Evolutionary conservation across 176 grass and related monocot species (phyloP).

Genomic region (Avena eriantha): DNA sequence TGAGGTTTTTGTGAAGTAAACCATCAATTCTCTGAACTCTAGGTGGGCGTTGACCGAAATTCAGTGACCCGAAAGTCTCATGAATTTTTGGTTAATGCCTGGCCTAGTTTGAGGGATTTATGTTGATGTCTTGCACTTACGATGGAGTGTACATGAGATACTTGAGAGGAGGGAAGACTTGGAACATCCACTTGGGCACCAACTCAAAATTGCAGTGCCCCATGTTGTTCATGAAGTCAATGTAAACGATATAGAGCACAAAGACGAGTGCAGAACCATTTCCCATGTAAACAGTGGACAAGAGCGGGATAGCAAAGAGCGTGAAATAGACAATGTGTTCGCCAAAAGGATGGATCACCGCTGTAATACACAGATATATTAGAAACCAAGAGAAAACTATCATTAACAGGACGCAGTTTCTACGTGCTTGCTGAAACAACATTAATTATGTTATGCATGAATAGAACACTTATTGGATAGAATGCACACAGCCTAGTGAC

Average conservation of each 20-base stretch:
- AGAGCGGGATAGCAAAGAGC: constrained; percentile 74
- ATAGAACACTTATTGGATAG: neutral
- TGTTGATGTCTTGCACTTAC: constrained; percentile 58
- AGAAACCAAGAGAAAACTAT: neutral
- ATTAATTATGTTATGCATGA: neutral
- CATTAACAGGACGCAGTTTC: neutral
- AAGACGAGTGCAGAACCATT: constrained; percentile 48
- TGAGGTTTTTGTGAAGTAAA: neutral
- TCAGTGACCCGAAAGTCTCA: neutral
- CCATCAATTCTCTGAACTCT: neutral
- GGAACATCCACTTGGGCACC: constrained; percentile 81
- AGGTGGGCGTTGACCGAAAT: neutral
- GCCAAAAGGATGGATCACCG: constrained; percentile 95
- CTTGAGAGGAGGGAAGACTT: constrained; percentile 84
- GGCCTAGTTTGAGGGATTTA: neutral
- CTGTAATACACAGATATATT: constrained; percentile 41
- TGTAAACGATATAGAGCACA: constrained; percentile 62
- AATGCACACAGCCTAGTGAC: neutral
- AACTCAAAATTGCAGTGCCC: constrained; percentile 96
- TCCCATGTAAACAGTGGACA: constrained; percentile 52
- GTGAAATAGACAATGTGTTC: constrained; percentile 81
- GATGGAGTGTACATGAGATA: constrained; percentile 98
- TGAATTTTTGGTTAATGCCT: neutral
- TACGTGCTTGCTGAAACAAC: neutral
- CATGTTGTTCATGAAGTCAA: constrained; percentile 99